Percentiles rank a stretch among this genome's conserved stretches.
Evolutionary conservation across 345 rosid species (phyloP).

Genomic region (Euphorbia peplus): DNA sequence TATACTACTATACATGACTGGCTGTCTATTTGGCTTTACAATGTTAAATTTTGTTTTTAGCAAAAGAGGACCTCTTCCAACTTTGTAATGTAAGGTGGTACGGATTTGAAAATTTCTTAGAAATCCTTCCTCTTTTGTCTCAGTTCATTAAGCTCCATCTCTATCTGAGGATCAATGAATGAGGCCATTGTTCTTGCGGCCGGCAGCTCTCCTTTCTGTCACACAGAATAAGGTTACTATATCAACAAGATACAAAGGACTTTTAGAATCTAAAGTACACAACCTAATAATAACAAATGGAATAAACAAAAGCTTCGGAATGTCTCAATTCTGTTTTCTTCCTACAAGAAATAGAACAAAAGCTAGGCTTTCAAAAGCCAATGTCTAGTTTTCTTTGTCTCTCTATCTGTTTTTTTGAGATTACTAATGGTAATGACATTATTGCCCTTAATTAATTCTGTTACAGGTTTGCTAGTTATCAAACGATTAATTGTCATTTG

Average conservation of each 20-base stretch:
- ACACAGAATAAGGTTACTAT: not conserved
- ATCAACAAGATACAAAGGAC: not conserved
- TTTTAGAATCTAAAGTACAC: not conserved
- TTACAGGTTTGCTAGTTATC: not conserved
- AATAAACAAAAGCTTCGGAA: not conserved
- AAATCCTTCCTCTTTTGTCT: conserved; percentile 36
- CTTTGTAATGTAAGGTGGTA: not conserved
- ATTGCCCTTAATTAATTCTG: not conserved
- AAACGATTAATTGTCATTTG: not conserved
- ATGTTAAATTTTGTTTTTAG: conserved; percentile 4
- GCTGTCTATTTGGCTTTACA: conserved; percentile 9
- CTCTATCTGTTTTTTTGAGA: not conserved
- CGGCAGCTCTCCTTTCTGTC: conserved; percentile 73
- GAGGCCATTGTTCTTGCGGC: conserved; percentile 48
- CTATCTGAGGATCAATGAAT: conserved; percentile 54
- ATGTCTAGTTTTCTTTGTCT: not conserved
- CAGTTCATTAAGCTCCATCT: conserved; percentile 65
- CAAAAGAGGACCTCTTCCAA: conserved; percentile 4
- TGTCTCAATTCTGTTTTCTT: not conserved
- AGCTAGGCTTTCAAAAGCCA: not conserved
- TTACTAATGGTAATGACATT: not conserved
- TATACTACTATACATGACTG: not conserved
- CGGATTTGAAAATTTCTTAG: not conserved
- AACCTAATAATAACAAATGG: not conserved
- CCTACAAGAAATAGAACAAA: not conserved